Conservation (phyloP, 306 rosid species). For the Quercus ilex region DNA sequence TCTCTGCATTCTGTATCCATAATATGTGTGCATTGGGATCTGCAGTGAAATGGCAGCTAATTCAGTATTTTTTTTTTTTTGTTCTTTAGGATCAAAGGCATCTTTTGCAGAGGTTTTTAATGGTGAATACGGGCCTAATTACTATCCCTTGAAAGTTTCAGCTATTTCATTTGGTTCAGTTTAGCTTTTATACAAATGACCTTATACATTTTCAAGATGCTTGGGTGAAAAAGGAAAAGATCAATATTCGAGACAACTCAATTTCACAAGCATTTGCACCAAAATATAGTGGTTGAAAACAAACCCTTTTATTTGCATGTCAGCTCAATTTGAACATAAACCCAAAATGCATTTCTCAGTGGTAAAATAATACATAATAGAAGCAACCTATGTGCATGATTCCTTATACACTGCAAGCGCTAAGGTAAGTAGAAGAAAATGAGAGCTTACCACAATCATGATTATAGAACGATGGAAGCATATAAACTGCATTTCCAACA, state of each 20-base stretch:
- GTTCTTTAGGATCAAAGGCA: background rate
- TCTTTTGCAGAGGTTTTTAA: background rate
- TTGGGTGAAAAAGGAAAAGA: background rate
- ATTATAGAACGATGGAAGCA: conserved; percentile 90
- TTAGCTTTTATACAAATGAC: background rate
- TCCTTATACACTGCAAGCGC: background rate
- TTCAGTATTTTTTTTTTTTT: background rate
- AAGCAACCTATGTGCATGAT: background rate
- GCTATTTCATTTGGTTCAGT: background rate
- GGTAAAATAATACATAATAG: background rate
- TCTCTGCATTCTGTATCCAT: conserved; percentile 78
- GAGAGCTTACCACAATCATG: conserved; percentile 75
- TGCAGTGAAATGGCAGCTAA: conserved; percentile 19
- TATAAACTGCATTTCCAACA: conserved; percentile 82
- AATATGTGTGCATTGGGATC: conserved; percentile 92
- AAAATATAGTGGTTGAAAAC: background rate
- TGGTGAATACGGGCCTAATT: background rate
- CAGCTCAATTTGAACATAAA: background rate
- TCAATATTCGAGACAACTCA: background rate
- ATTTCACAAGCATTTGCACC: background rate
- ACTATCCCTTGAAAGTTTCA: background rate
- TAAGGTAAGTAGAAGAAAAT: conserved; percentile 7
- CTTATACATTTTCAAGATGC: background rate
- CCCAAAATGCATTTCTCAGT: background rate
- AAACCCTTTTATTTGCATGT: background rate